Conservation (phyloP, 2,329 filamentous ascomycete genomes). For the Nemania abortiva region DNA sequence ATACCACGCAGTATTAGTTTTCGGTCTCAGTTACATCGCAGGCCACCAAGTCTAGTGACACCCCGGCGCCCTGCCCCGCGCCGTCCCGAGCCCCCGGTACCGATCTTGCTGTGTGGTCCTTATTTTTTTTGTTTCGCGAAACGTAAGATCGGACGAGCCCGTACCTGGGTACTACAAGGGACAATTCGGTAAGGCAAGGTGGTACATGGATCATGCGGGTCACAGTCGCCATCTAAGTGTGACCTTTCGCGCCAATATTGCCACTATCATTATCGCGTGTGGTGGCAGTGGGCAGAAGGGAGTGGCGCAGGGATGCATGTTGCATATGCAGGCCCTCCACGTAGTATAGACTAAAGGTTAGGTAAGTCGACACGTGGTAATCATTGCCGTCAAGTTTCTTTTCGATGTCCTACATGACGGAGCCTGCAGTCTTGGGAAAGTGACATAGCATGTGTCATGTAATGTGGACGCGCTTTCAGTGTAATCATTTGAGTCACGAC, state of each 20-base stretch:
- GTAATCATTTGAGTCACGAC: not conserved
- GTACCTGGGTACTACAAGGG: not conserved
- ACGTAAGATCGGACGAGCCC: not conserved
- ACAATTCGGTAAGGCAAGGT: constrained; percentile 1
- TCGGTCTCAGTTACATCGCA: not conserved
- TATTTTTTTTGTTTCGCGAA: not conserved
- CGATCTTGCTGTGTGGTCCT: constrained; percentile 19
- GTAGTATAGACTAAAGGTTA: constrained; percentile 1
- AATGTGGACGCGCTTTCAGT: constrained; percentile 8
- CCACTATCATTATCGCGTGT: constrained; percentile 1
- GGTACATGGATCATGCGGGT: constrained; percentile 1
- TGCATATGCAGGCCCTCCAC: constrained; percentile 29
- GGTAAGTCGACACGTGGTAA: constrained; percentile 16
- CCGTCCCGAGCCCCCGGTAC: constrained; percentile 18
- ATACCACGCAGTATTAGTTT: not conserved
- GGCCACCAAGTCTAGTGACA: too few species aligned
- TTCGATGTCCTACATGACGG: not conserved
- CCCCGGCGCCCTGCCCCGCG: not conserved
- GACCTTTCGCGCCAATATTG: not conserved
- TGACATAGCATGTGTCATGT: not conserved
- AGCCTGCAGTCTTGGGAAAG: not conserved
- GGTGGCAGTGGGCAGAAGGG: constrained; percentile 19
- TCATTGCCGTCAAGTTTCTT: not conserved
- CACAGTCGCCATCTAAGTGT: not conserved
- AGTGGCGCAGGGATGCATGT: constrained; percentile 20